Evolutionary conservation across 805 yeast species (phyloP).

Genomic region (Nakazawaea holstii): DNA sequence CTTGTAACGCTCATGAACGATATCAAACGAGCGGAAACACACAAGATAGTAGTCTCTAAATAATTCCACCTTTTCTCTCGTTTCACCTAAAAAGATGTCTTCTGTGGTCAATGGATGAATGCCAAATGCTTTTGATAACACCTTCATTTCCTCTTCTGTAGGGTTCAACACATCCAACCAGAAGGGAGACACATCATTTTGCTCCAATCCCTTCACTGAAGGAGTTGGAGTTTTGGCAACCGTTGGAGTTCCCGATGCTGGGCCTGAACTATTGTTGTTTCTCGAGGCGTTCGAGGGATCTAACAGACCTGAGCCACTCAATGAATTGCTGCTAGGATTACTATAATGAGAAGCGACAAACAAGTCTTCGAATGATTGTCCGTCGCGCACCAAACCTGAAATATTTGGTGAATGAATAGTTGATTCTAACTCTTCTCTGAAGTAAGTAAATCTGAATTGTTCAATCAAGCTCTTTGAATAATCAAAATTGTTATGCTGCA

Average conservation of each 20-base stretch:
- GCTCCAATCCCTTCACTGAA: conserved; percentile 15
- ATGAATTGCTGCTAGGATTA: not conserved
- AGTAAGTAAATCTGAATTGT: conserved; percentile 80
- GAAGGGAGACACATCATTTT: conserved; percentile 55
- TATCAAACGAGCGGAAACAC: conserved; percentile 81
- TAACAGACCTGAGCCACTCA: not conserved
- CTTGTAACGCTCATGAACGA: conserved; percentile 65
- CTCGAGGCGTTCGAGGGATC: not conserved
- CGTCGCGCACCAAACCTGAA: conserved; percentile 69
- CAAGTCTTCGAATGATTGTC: conserved; percentile 54
- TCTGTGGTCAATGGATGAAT: conserved; percentile 96
- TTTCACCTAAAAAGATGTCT: conserved; percentile 88
- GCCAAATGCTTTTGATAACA: conserved; percentile 81
- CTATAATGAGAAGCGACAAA: conserved; percentile 43
- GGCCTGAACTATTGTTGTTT: conserved; percentile 12
- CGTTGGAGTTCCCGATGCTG: conserved; percentile 7
- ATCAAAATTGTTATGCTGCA: conserved; percentile 4
- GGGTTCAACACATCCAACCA: conserved; percentile 95
- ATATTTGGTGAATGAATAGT: conserved; percentile 88
- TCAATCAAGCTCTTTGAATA: conserved; percentile 24
- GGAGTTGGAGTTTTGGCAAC: conserved; percentile 21
- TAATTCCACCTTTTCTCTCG: conserved; percentile 91
- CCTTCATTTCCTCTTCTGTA: conserved; percentile 95
- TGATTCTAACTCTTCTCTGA: conserved; percentile 83
- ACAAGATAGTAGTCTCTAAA: conserved; percentile 88